Conservation (phyloP, 352 stramenopile species). For the Globisporangium nodosum region DNA sequence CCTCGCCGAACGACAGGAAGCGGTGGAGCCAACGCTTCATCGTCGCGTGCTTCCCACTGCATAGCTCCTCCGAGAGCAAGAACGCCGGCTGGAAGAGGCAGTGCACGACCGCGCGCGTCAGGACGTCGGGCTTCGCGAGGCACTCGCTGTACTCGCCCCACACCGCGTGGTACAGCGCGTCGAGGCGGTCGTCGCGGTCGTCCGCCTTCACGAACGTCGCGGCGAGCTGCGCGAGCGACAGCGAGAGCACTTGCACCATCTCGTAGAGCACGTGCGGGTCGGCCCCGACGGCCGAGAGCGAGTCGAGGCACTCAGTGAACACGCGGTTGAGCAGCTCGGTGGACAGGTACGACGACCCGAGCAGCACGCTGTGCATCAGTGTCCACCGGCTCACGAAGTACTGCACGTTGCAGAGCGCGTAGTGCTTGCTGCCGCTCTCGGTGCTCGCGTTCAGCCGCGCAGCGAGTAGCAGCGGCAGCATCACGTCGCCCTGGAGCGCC, state of each 20-base stretch:
- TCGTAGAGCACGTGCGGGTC: slow-evolving; percentile 50
- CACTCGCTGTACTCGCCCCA: slow-evolving; percentile 70
- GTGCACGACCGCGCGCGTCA: slow-evolving; percentile 58
- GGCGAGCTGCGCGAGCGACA: slow-evolving; percentile 44
- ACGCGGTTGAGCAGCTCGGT: slow-evolving; percentile 29
- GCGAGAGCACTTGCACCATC: slow-evolving; percentile 64
- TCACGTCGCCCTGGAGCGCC: slow-evolving; percentile 26
- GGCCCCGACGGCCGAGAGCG: slow-evolving; percentile 47
- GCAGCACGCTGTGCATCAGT: slow-evolving; percentile 42
- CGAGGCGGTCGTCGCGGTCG: slow-evolving; percentile 19
- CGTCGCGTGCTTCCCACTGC: slow-evolving; percentile 15
- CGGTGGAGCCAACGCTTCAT: slow-evolving; percentile 60
- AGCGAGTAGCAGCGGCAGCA: slow-evolving; percentile 30
- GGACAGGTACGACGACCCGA: slow-evolving; percentile 41
- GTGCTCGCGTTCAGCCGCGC: slow-evolving; percentile 20
- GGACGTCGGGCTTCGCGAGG: slow-evolving; percentile 58
- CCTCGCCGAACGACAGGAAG: slow-evolving; percentile 46
- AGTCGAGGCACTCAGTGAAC: slow-evolving; percentile 40
- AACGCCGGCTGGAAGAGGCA: slow-evolving; percentile 75
- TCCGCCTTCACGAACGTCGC: slow-evolving; percentile 18
- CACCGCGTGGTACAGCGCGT: slow-evolving; percentile 44
- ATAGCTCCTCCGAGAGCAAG: slow-evolving; percentile 23
- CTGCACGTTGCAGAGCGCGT: slow-evolving; percentile 26
- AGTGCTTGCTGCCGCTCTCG: slow-evolving; percentile 7
- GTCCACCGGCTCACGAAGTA: slow-evolving; percentile 55